Evolutionary conservation across 768 basidiomycete genomes (phyloP), one percentile per base, ranked within the genome.

Genomic region (Tylopilus cervinicoccineus): DNA sequence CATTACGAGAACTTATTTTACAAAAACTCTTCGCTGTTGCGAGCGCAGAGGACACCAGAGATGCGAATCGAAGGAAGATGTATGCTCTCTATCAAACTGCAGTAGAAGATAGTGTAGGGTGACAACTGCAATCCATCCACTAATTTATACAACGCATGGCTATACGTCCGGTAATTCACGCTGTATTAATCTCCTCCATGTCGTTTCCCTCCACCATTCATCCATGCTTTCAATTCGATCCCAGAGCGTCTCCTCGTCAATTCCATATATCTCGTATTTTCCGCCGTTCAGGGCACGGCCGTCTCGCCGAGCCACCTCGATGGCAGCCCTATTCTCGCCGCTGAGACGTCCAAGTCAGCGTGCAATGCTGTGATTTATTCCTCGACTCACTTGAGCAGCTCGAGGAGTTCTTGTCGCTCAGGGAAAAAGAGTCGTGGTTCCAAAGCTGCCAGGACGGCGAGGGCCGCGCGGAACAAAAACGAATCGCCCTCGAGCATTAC

Each of bases 191-290:
- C 92, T 73, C 32, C 74, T 81, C 90, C 91, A 95, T 42, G 91
- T 94, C 52, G 81, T 88, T 60, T 93, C 89, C 61, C 81, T 90
- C 92, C 93, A 94, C 90, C 88, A 91, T 33, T 91, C 89, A 17
- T 86, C 81, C 84, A 92, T 87, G 43, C 75, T 73, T 53, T 86
- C 79, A 29, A 95, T 84, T 36, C 84, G 76, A 33, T 86, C 86
- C 85, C 93, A 94, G 13, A 95, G 66, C 1, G 79, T 78, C 62
- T 93, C 90, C 64, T 94, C 93, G 47, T 88, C 84, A 2, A 90
- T 73, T 7, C 88, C 87, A 60, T 93, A 92, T 50, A 91, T 86
- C 59, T 88, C 87, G 63, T 94, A 94, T 61, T 82, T 88, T 20
- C 81, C 86, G 2, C 83, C 84, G 58, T 86, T 72, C 16, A 86